Percentiles rank a stretch among this genome's conserved stretches.
Evolutionary conservation across 176 grass and related monocot genomes (phyloP).

Genomic region (Phoenix roebelenii): DNA sequence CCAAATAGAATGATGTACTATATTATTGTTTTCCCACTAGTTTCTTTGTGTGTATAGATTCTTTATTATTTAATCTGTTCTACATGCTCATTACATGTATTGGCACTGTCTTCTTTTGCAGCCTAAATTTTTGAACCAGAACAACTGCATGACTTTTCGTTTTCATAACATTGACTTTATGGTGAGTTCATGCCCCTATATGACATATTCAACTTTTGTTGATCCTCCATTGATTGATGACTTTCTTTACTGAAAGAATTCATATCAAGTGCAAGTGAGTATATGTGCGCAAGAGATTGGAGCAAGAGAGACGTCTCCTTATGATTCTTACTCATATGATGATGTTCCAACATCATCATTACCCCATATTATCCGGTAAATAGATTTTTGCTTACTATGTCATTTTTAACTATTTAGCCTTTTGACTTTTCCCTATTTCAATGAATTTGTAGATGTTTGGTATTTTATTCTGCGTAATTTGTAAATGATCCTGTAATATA

Average conservation of each 20-base stretch:
- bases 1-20: too few relatives aligned
- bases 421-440: neutral
- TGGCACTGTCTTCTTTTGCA: constrained; percentile 16
- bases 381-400: constrained; percentile 5
- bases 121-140: constrained; percentile 45
- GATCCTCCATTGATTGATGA: constrained; percentile 21
- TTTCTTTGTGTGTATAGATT: too few relatives aligned
- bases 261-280: constrained; percentile 55
- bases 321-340: constrained; percentile 64
- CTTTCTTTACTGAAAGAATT: constrained; percentile 40
- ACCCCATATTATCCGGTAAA: constrained; percentile 56
- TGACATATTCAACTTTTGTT: constrained; percentile 15
- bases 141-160: constrained; percentile 53
- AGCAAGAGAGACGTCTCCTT: constrained; percentile 48
- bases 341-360: constrained; percentile 55
- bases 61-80: too few relatives aligned
- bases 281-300: constrained; percentile 55
- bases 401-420: constrained; percentile 20
- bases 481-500: too few relatives aligned
- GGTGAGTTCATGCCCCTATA: constrained; percentile 28
- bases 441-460: too few relatives aligned
- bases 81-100: too few relatives aligned
- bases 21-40: too few relatives aligned
- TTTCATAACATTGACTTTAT: constrained; percentile 42
- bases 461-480: neutral